Base-by-base conservation (phyloP, 192 early-diverging fungal genomes). In the Globomyces pollinis-pini region DNA sequence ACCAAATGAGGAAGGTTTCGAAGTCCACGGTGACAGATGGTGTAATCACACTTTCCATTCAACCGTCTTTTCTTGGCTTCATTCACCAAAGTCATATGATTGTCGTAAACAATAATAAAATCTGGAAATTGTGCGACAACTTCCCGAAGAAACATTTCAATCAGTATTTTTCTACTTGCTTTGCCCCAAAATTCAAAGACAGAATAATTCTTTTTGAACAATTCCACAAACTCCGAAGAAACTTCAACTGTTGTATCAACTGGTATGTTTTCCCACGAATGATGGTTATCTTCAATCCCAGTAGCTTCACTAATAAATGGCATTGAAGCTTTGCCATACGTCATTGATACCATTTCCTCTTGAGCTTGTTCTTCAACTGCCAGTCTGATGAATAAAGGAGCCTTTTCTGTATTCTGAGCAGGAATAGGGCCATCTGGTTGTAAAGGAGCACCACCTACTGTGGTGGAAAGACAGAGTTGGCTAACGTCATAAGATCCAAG, bases 151-250 rank as follows among this genome's bases (percentile, higher is more conserved):
- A 47, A 47, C 6, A 47, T 8, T 9, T 47, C 45, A 47, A 47
- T 47, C 26, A 47, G 20, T 13, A 20, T 47, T 26, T 20, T 4
- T 18, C 45, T 18, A 15, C 45, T 47, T 47, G 45, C 45, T 47
- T 47, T 20, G 6, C 11, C 45, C 7, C 45, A 8, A 47, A 47
- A 47, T 47, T 47, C 45, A 47, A 47, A 47, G 20, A 47, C 45
- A 47, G 45, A 47, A 20, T 20, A 47, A 20, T 47, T 47, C 45
- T 47, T 47, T 15, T 47, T 47, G 45, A 47, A 47, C 45, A 47
- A 15, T 9, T 47, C 45, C 4, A 47, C 26, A 47, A 47, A 47
- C 45, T 47, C 45, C 20, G 8, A 11, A 4, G 45, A 6, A 18
- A 20, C 5, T 20, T 47, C 20, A 15, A 47, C 20, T 18, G 45